phyloP scores from a whole-genome alignment of 2,329 filamentous ascomycete genomes.

The Penicillium sp. region DNA sequence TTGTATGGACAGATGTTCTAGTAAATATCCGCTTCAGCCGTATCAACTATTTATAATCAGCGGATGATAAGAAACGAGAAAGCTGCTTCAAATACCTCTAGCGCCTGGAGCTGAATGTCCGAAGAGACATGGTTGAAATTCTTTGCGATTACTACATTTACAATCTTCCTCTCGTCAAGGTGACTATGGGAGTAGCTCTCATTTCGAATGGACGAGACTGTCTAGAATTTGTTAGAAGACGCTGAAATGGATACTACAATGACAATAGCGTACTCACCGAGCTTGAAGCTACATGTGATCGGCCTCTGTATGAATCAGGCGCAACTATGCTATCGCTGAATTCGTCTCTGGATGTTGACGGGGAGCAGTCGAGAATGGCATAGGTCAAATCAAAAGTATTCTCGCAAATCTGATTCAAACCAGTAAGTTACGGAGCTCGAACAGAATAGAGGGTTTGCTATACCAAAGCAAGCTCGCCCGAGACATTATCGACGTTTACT shows the following conservation, averaged over 20 bases:
- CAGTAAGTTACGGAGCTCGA: not conserved
- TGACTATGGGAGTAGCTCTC: conserved; percentile 24
- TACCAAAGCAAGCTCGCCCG: conserved; percentile 70
- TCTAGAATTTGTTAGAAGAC: not conserved
- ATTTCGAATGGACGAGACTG: not conserved
- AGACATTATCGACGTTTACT: conserved; percentile 62
- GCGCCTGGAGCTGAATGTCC: conserved; percentile 75
- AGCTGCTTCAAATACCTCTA: conserved; percentile 46
- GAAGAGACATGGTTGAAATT: conserved; percentile 71
- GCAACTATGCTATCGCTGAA: conserved; percentile 68
- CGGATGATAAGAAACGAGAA: not conserved
- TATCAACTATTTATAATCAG: conserved; percentile 61
- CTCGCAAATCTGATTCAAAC: conserved; percentile 53
- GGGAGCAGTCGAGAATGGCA: conserved; percentile 67
- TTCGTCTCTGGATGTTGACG: conserved; percentile 72
- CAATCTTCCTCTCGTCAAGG: conserved; percentile 57
- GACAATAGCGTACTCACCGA: not conserved
- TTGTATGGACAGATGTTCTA: conserved; percentile 66
- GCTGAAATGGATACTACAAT: not conserved
- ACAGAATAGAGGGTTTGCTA: not conserved
- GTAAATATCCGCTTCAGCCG: conserved; percentile 75
- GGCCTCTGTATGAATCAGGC: conserved; percentile 22
- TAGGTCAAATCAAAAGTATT: conserved; percentile 70
- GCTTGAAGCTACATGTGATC: not conserved
- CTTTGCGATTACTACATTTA: conserved; percentile 77